A percentile compares a stretch with the other conserved stretches of the same genome.
Evolutionary conservation across 179 eudicot genomes (phyloP).

Genomic region (Drosera spatulata): DNA sequence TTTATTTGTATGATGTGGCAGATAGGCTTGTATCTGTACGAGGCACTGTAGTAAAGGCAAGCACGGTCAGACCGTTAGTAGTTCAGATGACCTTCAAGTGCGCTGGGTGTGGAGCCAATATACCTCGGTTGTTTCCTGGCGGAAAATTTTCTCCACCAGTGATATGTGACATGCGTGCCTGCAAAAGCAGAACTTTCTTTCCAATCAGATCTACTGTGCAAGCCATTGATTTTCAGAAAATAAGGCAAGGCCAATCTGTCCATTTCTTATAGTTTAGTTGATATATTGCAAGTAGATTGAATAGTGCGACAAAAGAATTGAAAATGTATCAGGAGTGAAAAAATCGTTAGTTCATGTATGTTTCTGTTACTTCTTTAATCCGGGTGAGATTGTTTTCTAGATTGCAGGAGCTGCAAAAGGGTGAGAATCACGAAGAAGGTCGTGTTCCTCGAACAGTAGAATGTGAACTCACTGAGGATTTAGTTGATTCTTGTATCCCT

Average conservation of each 20-base stretch:
- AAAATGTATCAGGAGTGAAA: not conserved
- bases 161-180: slow-evolving; percentile 60
- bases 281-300: not conserved
- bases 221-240: slow-evolving; percentile 85
- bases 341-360: not conserved
- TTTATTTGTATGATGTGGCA: slow-evolving; percentile 25
- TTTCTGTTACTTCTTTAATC: not conserved
- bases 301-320: not conserved
- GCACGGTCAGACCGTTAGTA: slow-evolving; percentile 89
- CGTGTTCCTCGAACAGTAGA: slow-evolving; percentile 97
- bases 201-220: slow-evolving; percentile 72
- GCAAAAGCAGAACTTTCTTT: slow-evolving; percentile 71
- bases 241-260: slow-evolving; percentile 35
- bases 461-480: slow-evolving; percentile 90
- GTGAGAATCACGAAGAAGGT: slow-evolving; percentile 97
- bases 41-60: slow-evolving; percentile 86
- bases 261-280: not conserved
- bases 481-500: slow-evolving; percentile 95
- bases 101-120: slow-evolving; percentile 64
- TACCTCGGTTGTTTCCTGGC: slow-evolving; percentile 68
- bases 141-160: slow-evolving; percentile 96
- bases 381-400: slow-evolving; percentile 22
- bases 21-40: slow-evolving; percentile 87
- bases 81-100: slow-evolving; percentile 72
- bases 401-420: slow-evolving; percentile 83